Conservation (phyloP, 169 alveolate species). For the Eimeria acervulina region DNA sequence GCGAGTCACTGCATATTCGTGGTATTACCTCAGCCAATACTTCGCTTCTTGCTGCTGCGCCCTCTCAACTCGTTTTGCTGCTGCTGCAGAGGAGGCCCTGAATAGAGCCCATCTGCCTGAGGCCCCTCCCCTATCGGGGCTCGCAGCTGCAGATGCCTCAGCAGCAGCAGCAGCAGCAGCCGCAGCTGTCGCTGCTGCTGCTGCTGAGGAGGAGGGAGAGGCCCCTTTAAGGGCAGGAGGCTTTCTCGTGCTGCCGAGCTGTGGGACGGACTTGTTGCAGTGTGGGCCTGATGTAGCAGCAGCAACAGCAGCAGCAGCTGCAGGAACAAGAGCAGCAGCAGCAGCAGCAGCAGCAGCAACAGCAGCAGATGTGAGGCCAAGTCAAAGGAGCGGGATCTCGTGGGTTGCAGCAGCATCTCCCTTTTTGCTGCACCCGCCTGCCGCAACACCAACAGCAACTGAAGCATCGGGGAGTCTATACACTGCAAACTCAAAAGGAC, state of each 20-base stretch:
- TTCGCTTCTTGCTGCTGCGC: background rate
- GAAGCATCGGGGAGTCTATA: background rate
- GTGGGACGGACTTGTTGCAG: background rate
- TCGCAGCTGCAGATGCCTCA: background rate
- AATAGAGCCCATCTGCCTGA: background rate
- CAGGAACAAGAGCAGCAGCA: background rate
- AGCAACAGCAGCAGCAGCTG: background rate
- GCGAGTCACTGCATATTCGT: background rate
- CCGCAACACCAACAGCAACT: background rate
- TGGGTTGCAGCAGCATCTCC: background rate
- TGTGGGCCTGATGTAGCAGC: background rate
- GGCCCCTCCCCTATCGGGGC: background rate
- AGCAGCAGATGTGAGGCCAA: no score
- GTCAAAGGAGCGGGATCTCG: background rate
- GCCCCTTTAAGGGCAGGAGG: background rate
- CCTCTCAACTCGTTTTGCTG: background rate
- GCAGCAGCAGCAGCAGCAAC: background rate
- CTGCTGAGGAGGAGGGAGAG: background rate
- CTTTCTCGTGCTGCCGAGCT: background rate
- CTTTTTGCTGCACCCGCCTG: background rate
- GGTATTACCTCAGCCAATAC: background rate
- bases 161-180: background rate
- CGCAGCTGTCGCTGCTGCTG: background rate
- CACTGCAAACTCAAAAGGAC: background rate
- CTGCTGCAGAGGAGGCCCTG: slow-evolving; percentile 22